Evolutionary conservation across 140 eudicot species (phyloP), one percentile per base, ranked within the genome.

Genomic region (Cichorium intybus): DNA sequence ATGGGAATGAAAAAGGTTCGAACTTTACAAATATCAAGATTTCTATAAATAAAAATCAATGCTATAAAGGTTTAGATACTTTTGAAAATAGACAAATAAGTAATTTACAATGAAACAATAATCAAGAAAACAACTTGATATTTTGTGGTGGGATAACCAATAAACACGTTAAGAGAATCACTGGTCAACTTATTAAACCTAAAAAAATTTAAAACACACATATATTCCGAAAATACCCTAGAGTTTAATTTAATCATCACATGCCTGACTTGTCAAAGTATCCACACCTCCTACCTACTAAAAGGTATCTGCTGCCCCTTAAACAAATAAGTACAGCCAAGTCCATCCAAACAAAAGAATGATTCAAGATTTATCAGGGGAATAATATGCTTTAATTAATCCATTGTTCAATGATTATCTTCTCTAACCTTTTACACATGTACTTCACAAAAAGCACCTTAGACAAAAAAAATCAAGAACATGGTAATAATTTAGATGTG

Each of bases 191-290:
- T 50, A 39, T 28, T 37, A 16, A 55, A 49, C 41, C 68, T 46
- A 54, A 55, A 26, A 66, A n/a, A 66, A n/a, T n/a, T 66, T 29
- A 37, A 10, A 17, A 49, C 1, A 26, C 26, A 41, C 45, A 59
- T 5, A 29, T 43, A 28, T 15, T 8, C 75, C 43, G 52, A 60
- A 57, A 47, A 34, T 20, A 14, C 28, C 29, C 8, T 47, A 0
- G 4, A 22, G 27, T 75, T 39, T 16, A 75, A 60, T 60, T 50
- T 58, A 75, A 75, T 60, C 64, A 75, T 68, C 80, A 68, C 71
- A 75, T 75, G 75, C 22, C 60, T 75, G 75, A 75, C 80, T 68
- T 75, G 75, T 75, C 80, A 75, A 68, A 50, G 70, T 31, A 68
- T 68, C 75, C 60, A 68, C 66, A 75, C 66, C 71, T 27, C 28